Evolutionary conservation across 139 green algal genomes (phyloP).

Genomic region (Spirogloea muscicola): DNA sequence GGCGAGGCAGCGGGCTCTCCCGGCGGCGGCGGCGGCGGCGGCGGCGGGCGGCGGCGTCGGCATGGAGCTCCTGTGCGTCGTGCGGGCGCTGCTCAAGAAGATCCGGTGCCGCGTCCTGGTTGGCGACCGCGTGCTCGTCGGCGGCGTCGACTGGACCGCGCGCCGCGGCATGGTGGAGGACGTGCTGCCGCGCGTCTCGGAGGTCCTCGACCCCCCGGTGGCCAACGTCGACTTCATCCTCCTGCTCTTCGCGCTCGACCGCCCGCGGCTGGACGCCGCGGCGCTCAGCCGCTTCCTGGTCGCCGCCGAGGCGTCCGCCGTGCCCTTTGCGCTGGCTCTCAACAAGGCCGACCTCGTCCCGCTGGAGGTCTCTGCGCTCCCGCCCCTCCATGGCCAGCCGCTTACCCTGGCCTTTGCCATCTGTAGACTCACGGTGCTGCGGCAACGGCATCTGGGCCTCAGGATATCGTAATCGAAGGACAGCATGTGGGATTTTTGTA

Average conservation of each 20-base stretch:
- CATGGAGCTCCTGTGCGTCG: slow-evolving; percentile 77
- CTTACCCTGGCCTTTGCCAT: too few relatives aligned
- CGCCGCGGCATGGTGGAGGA: slow-evolving; percentile 50
- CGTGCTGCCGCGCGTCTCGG: slow-evolving; percentile 31
- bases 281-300: slow-evolving; percentile 86
- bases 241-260: slow-evolving; percentile 79
- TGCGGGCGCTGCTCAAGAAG: slow-evolving; percentile 85
- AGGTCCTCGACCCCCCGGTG: slow-evolving; percentile 74
- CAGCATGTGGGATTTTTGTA: too few relatives aligned
- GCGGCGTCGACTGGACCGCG: slow-evolving; percentile 74
- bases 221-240: slow-evolving; percentile 91
- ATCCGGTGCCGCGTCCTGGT: slow-evolving; percentile 81
- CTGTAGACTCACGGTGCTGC: too few relatives aligned
- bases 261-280: slow-evolving; percentile 52
- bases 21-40: too few relatives aligned
- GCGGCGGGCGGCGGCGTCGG: slow-evolving; percentile 15
- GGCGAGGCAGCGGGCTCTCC: too few relatives aligned
- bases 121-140: slow-evolving; percentile 74
- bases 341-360: slow-evolving; percentile 89
- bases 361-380: slow-evolving; percentile 45
- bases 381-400: too few relatives aligned
- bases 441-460: too few relatives aligned
- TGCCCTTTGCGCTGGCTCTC: slow-evolving; percentile 80
- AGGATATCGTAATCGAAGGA: too few relatives aligned
- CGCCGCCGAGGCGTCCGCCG: slow-evolving; percentile 62